phyloP scores from a whole-genome alignment of 192 early-diverging fungal genomes.

The Podila minutissima region DNA sequence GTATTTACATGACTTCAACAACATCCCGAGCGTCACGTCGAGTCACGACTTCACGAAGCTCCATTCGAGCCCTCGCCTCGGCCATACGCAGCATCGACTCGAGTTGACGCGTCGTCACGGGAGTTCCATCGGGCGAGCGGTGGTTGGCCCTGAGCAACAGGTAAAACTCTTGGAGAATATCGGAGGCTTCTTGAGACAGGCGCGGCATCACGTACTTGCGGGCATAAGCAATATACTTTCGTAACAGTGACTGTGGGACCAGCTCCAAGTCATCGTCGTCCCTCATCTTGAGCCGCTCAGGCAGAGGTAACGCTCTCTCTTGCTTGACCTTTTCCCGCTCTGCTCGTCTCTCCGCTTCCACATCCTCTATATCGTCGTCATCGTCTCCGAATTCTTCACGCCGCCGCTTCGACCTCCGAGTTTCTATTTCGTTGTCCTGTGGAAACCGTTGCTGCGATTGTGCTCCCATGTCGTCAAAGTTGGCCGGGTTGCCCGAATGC shows the following conservation, averaged over 20 bases:
- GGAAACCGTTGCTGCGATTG: background rate
- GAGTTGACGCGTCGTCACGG: constrained; percentile 85
- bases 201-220: constrained; percentile 79
- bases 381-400: background rate
- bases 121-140: constrained; percentile 71
- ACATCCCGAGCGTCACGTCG: constrained; percentile 79
- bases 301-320: constrained; percentile 22
- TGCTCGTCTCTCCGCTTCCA: background rate
- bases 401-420: constrained; percentile 1
- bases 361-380: background rate
- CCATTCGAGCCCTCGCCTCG: constrained; percentile 81
- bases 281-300: constrained; percentile 57
- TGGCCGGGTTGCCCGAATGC: constrained; percentile 51
- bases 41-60: constrained; percentile 79
- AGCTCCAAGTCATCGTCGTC: constrained; percentile 66
- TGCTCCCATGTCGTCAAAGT: background rate
- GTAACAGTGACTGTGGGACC: constrained; percentile 71
- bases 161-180: constrained; percentile 77
- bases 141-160: constrained; percentile 70
- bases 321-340: constrained; percentile 5
- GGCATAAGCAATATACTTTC: constrained; percentile 91
- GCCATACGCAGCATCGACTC: constrained; percentile 82
- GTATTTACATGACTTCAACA: constrained; percentile 82
- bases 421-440: constrained; percentile 7
- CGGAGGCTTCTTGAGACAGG: constrained; percentile 68